Base-by-base conservation (phyloP, 768 basidiomycete species). In the Mycena venus region DNA sequence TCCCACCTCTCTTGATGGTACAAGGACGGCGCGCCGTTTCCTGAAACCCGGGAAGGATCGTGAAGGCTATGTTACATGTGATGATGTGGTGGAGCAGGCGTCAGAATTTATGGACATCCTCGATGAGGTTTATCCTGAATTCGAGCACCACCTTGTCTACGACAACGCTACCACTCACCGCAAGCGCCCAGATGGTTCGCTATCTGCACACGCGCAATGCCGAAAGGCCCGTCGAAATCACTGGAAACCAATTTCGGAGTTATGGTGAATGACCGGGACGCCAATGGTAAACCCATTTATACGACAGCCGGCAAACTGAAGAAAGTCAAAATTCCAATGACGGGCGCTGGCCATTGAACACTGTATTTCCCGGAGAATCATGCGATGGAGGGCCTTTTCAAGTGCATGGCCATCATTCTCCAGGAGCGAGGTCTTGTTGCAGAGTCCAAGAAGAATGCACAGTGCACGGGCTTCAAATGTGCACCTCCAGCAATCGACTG, bases 381-480 rank as follows among this genome's bases (percentile, higher is more conserved):
- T n/a, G 32, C 1, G 3, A 17, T 29, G 10, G 66, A 17, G 10
- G 66, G 40, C 14, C 19, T 42, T 3, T 68, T 68, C 31, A 68
- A 68, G 27, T 40, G 66, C 3, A 68, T 68, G 66, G 55, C 66
- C 8, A 29, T 31, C 15, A 56, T 68, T 32, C 55, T 58, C 4
- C 9, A 44, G 38, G 66, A 68, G 29, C 55, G 64, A 3, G 64
- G 64, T 11, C n/a, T 55, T 31, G 25, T 0, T 14, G 44, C 3
- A 17, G 8, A 19, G 10, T 11, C 51, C 8, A 36, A 36, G 2
- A 66, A 66, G 34, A 10, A 7, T 19, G 51, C 44, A 3, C 15
- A 64, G 32, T 64, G 63, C 63, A 15, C 4, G 4, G 40, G 27
- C 32, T 64, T 64, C 63, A 64, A 53, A n/a, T 66, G 64, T 12